A percentile compares a stretch with the other conserved stretches of the same genome.
phyloP scores from a whole-genome alignment of 306 rosid species.

The Quercus mongolica region DNA sequence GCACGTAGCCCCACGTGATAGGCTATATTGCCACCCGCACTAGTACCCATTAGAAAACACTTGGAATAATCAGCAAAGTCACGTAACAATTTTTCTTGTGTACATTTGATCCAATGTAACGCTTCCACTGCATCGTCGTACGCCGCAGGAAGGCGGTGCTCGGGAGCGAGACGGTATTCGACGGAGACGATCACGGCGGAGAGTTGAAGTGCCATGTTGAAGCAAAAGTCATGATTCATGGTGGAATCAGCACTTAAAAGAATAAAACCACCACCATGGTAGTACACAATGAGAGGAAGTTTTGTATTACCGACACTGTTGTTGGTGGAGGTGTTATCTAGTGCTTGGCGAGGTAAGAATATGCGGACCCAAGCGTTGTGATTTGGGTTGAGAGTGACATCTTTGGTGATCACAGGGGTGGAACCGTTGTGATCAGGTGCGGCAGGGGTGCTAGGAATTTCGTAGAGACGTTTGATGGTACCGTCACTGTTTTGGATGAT shows the following conservation, averaged over 20 bases:
- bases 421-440: conserved; percentile 6
- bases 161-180: conserved; percentile 36
- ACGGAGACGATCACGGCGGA: conserved; percentile 26
- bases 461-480: conserved; percentile 6
- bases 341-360: conserved; percentile 36
- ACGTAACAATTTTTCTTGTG: conserved; percentile 26
- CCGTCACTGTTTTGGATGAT: conserved; percentile 16
- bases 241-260: conserved; percentile 29
- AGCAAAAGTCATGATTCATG: conserved; percentile 29
- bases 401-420: conserved; percentile 36
- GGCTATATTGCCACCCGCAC: conserved; percentile 42
- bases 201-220: conserved; percentile 16
- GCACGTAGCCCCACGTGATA: conserved; percentile 29
- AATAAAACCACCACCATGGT: conserved; percentile 54
- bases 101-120: conserved; percentile 23
- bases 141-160: conserved; percentile 34
- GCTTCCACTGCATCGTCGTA: conserved; percentile 42
- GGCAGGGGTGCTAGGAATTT: conserved; percentile 14
- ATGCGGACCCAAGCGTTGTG: conserved; percentile 41
- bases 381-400: conserved; percentile 41
- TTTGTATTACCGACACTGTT: background rate
- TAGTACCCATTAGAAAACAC: conserved; percentile 36
- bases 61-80: conserved; percentile 23
- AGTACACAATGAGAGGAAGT: conserved; percentile 33
- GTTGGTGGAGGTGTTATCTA: background rate